Conservation (phyloP, 352 stramenopile species). For the Phytophthora gonapodyides region DNA sequence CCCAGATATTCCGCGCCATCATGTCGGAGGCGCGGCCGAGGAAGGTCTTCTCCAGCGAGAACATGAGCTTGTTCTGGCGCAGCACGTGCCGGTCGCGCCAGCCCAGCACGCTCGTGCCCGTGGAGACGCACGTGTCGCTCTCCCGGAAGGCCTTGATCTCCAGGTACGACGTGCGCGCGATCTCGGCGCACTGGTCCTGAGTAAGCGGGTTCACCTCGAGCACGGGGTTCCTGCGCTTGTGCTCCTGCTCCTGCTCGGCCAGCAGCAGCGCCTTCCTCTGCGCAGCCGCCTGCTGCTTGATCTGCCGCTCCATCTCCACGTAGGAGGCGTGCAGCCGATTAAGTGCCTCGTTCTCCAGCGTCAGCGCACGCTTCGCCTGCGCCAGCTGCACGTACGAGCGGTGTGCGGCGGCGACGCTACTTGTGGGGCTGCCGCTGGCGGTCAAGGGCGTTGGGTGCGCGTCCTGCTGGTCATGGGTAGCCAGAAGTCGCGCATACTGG, state of each 20-base stretch:
- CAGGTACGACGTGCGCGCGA: slow-evolving; percentile 48
- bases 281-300: slow-evolving; percentile 38
- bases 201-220: slow-evolving; percentile 52
- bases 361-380: slow-evolving; percentile 50
- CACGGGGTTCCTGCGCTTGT: slow-evolving; percentile 46
- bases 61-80: slow-evolving; percentile 57
- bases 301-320: slow-evolving; percentile 53
- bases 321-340: slow-evolving; percentile 48
- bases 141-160: slow-evolving; percentile 61
- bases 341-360: slow-evolving; percentile 63
- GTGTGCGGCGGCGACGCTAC: slow-evolving; percentile 17
- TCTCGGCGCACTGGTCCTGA: slow-evolving; percentile 46
- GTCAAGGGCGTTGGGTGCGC: slow-evolving; percentile 32
- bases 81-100: slow-evolving; percentile 65
- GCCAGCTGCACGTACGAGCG: slow-evolving; percentile 56
- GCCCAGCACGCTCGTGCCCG: slow-evolving; percentile 63
- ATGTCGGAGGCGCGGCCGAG: slow-evolving; percentile 36
- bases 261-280: slow-evolving; percentile 46
- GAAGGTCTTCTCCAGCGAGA: slow-evolving; percentile 72
- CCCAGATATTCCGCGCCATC: slow-evolving; percentile 51
- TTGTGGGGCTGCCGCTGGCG: neutral
- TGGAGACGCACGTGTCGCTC: slow-evolving; percentile 54
- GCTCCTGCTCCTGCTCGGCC: slow-evolving; percentile 43
- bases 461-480: slow-evolving; percentile 31
- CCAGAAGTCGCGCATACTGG: slow-evolving; percentile 52